phyloP scores from a whole-genome alignment of 768 basidiomycete species.

The Phanerochaete sordida region DNA sequence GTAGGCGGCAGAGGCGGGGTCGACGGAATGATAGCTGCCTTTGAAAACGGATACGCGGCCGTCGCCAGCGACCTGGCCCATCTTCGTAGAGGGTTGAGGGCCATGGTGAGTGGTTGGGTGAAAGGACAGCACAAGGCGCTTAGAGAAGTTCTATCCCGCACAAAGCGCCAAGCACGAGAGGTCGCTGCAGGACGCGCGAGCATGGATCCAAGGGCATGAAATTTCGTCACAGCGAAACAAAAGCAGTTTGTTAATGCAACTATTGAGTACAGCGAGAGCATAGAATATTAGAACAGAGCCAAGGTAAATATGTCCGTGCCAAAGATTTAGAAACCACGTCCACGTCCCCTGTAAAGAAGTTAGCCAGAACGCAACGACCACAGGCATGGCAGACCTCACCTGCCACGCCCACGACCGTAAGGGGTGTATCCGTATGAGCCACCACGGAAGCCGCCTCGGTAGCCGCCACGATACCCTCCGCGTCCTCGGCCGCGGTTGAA shows the following conservation, averaged over 20 bases:
- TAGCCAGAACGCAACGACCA: constrained; percentile 7
- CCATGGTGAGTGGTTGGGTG: constrained; percentile 21
- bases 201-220: neutral
- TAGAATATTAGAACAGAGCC: neutral
- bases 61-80: constrained; percentile 45
- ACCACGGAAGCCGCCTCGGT: constrained; percentile 58
- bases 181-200: too few relatives aligned
- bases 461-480: constrained; percentile 41
- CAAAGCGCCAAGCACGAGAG: neutral
- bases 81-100: constrained; percentile 34
- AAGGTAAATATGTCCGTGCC: constrained; percentile 13
- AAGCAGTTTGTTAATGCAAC: neutral
- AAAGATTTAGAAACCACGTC: constrained; percentile 59
- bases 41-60: constrained; percentile 70
- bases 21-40: constrained; percentile 53
- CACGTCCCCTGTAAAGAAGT: constrained; percentile 51
- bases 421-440: constrained; percentile 56
- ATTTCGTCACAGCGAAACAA: neutral
- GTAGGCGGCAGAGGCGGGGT: constrained; percentile 40
- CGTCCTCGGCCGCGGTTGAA: constrained; percentile 83
- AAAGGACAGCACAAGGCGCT: neutral
- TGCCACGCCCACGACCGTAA: constrained; percentile 62
- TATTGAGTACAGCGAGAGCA: neutral
- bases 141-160: neutral
- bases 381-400: constrained; percentile 41